These are phyloP conservation scores for Termitomyces sp. DNA, from an alignment of 1,284 basidiomycete species.

Conservation along the genomic window DNA sequence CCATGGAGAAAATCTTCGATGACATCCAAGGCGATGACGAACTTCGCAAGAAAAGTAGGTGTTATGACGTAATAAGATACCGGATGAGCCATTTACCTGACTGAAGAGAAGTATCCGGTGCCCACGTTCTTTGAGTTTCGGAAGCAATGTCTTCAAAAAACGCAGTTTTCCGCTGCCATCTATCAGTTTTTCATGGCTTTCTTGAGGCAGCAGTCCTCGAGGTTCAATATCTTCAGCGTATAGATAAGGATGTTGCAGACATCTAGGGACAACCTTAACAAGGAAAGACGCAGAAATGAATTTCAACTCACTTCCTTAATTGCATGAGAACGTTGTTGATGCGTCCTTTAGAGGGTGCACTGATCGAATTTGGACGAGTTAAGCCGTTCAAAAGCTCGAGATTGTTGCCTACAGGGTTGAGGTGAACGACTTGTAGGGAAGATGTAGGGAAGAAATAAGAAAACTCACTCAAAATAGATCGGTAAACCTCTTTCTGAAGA, in stretches of 20 bases:
- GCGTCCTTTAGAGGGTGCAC: slow-evolving; percentile 37
- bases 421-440: slow-evolving; percentile 7
- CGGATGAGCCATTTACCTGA: slow-evolving; percentile 62
- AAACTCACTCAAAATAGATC: slow-evolving; percentile 68
- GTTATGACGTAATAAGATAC: neutral
- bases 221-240: slow-evolving; percentile 81
- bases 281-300: neutral
- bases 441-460: neutral
- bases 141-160: slow-evolving; percentile 77
- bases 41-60: slow-evolving; percentile 46
- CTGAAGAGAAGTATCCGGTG: slow-evolving; percentile 97
- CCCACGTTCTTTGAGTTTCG: slow-evolving; percentile 83
- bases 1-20: slow-evolving; percentile 92
- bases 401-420: slow-evolving; percentile 52
- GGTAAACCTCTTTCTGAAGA: slow-evolving; percentile 87
- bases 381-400: slow-evolving; percentile 59
- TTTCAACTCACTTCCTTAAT: slow-evolving; percentile 61
- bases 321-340: slow-evolving; percentile 86
- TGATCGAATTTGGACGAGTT: slow-evolving; percentile 34
- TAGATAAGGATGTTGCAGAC: slow-evolving; percentile 89
- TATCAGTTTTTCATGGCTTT: slow-evolving; percentile 76
- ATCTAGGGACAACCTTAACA: slow-evolving; percentile 36
- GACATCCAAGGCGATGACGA: slow-evolving; percentile 86
- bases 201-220: slow-evolving; percentile 48
- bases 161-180: slow-evolving; percentile 86